phyloP scores from a whole-genome alignment of 257 asterid species.

The Voacanga thouarsii region DNA sequence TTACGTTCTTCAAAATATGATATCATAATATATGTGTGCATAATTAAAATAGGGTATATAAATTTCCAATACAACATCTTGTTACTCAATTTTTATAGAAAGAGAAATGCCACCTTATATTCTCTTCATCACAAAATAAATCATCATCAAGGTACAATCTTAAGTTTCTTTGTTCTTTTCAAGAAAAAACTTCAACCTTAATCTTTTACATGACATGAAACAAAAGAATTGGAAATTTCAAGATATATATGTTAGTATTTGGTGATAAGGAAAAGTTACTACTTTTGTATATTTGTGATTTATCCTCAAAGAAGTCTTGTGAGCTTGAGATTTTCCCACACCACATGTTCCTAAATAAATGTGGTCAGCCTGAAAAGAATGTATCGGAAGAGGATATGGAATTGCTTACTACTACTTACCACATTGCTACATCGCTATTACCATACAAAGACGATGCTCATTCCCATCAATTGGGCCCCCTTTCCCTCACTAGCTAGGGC shows the following conservation, averaged over 20 bases:
- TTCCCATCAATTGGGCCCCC: constrained; percentile 24
- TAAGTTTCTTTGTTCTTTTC: neutral
- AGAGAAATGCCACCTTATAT: neutral
- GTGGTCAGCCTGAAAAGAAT: constrained; percentile 30
- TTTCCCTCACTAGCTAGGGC: constrained; percentile 17
- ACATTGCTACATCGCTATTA: constrained; percentile 2
- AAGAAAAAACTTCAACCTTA: neutral
- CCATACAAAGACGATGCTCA: constrained; percentile 13
- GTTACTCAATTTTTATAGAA: neutral
- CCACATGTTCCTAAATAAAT: constrained; percentile 29
- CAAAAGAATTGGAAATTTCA: neutral
- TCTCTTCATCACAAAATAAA: neutral
- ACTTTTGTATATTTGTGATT: neutral
- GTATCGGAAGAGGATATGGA: constrained; percentile 20
- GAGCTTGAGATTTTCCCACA: constrained; percentile 6
- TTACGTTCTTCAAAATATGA: too few species aligned
- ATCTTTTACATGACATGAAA: neutral
- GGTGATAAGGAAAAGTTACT: neutral
- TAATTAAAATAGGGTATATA: too few species aligned
- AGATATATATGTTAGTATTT: neutral
- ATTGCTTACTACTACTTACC: constrained; percentile 10
- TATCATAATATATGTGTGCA: too few species aligned
- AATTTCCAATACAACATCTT: too few species aligned
- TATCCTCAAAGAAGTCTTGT: neutral
- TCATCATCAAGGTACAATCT: neutral